Evolutionary conservation across 2,329 filamentous ascomycete species (phyloP), one percentile per base, ranked within the genome.

Genomic region (Dactylellina leptospora): DNA sequence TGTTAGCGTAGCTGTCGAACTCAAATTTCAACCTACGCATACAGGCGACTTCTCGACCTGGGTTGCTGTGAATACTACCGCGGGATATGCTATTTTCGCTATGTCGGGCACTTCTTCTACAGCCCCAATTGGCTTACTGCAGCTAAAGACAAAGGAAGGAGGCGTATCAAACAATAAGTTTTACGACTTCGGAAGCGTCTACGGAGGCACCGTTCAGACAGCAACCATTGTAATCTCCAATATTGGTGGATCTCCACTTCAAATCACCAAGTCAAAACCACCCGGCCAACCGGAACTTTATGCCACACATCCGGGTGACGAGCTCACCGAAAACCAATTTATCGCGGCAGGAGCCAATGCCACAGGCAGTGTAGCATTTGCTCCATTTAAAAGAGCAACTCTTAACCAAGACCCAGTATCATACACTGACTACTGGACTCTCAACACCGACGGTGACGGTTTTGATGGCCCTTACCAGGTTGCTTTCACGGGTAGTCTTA

Each of bases 381-480:
- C 77, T 75, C 16, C 76, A 1, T 73, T 71, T 38, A 36, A 28
- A 5, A n/a, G 50, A 51, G 28, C 40, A 6, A 13, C 51, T 4
- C 30, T 71, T 25, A 71, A 71, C 22, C 42, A 51, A 54, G 27
- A 71, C 10, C 64, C 74, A 8, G 77, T 78, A 30, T 51, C 71
- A 9, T 74, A 80, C 1, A 75, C 66, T 0, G 77, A 77, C 42
- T 69, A 76, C 4, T 83, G 81, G 81, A 80, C 79, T n/a, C 75
- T 82, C 36, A 82, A 82, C 63, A 80, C 79, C 2, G 80, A 82
- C 59, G 81, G 82, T 63, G 75, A 79, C 2, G 78, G 70, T 3
- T 82, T 81, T 50, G 80, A 80, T 2, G 77, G 80, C 11, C 80
- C 66, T n/a, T 71, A 80, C 56, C 76, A 79, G n/a, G 78, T 82